Evolutionary conservation across 257 asterid species (phyloP), one percentile per base, ranked within the genome.

Genomic region (Galeopsis tetrahit): DNA sequence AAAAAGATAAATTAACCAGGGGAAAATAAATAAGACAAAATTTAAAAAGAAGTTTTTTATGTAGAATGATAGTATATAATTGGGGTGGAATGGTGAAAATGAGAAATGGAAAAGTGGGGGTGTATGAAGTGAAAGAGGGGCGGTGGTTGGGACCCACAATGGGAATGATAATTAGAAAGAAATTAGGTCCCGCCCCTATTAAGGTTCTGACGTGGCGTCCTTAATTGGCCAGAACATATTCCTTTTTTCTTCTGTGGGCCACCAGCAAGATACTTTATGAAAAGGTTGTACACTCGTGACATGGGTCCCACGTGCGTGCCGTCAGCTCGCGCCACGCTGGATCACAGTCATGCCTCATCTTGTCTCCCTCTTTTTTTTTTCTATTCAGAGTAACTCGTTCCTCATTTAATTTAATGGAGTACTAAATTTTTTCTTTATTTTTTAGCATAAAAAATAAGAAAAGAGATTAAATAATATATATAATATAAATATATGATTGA

Each of bases 241-340:
- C 38, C 15, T 34, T 65, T 33, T 21, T 66, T 40, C 79, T n/a
- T 36, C 38, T 1, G 66, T 70, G 78, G 87, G 91, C 83, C n/a
- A n/a, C 88, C 78, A 1, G 0, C 49, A 3, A 61, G 68, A 73
- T 73, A 71, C 83, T 77, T 81, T 82, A 75, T 5, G 33, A 69
- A 68, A 39, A 8, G 60, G 52, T 48, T 58, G 56, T 52, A 71
- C 44, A 48, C 88, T 68, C 81, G 81, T 83, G 84, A 73, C 40
- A 2, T 28, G 83, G 89, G 79, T 1, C 85, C 88, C 77, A 73
- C 79, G 17, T 63, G 63, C 62, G 17, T 76, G 75, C 52, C 69
- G 75, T 66, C 78, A 34, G 78, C 74, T 60, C 31, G 68, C 69
- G 77, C 87, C 93, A 87, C 79, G 88, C 75, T 74, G 88, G 88